These are phyloP conservation scores for Solanum hybrid DNA, from an alignment of 305 asterid genomes.

Conservation along the genomic window DNA sequence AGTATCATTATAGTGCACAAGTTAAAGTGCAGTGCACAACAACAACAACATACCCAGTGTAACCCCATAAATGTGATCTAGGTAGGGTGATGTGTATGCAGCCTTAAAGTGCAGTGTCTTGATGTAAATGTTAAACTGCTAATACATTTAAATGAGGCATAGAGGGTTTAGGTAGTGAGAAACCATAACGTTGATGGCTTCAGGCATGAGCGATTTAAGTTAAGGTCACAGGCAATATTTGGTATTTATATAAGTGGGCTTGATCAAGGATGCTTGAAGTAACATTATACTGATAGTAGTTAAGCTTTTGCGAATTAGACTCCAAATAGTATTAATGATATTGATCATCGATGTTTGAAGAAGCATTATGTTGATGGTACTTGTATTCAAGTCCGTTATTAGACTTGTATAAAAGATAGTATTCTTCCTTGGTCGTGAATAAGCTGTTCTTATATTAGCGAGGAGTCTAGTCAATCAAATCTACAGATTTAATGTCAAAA, in stretches of 20 bases:
- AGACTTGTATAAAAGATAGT: not conserved
- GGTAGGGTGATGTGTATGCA: not conserved
- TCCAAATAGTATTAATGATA: not conserved
- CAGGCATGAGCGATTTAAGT: not conserved
- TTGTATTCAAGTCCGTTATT: not conserved
- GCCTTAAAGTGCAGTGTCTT: not conserved
- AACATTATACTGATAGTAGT: not conserved
- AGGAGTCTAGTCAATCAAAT: not conserved
- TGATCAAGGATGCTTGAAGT: not conserved
- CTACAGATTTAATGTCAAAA: not conserved
- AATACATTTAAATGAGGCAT: not conserved
- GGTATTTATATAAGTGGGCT: not conserved
- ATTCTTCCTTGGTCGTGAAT: not conserved
- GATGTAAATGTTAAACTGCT: not conserved
- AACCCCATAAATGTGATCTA: not conserved
- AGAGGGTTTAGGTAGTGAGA: not conserved
- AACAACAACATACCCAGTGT: not conserved
- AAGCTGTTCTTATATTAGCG: not conserved
- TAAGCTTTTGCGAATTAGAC: not conserved
- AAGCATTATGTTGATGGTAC: not conserved
- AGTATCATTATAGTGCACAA: not conserved
- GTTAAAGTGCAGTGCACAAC: not conserved
- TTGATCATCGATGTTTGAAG: not conserved
- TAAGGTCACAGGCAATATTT: not conserved
- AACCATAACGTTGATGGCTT: not conserved